Evolutionary conservation across 441 rosid species (phyloP).

Genomic region (Kokia cookei): DNA sequence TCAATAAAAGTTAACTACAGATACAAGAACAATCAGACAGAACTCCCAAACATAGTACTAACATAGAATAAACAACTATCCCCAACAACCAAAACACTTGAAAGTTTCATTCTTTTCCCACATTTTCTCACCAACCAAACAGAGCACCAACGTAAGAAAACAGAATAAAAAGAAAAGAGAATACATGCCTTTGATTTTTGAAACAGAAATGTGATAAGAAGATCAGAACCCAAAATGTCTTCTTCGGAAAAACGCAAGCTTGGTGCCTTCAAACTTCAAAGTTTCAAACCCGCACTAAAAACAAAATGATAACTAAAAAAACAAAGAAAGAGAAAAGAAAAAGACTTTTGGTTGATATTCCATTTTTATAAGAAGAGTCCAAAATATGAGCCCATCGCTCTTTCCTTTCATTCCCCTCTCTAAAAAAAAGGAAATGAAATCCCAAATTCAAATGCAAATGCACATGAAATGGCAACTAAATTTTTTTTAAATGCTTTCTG

Average conservation of each 20-base stretch:
- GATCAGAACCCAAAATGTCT: background rate
- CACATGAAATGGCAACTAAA: conserved; percentile 26
- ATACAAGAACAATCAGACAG: background rate
- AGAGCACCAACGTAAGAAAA: background rate
- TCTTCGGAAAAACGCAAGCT: background rate
- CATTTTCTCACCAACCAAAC: conserved; percentile 18
- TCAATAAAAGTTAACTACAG: conserved; percentile 26
- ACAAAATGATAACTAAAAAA: background rate
- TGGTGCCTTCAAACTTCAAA: background rate
- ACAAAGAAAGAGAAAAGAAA: background rate
- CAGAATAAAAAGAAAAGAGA: background rate
- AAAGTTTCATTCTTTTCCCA: conserved; percentile 15
- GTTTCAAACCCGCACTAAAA: conserved; percentile 5
- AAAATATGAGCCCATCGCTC: background rate
- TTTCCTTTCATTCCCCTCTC: background rate
- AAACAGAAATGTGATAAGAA: conserved; percentile 7
- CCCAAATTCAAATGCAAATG: background rate
- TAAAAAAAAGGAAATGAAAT: background rate
- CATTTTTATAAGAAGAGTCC: background rate
- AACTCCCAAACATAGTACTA: conserved; percentile 10
- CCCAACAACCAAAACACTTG: conserved; percentile 10
- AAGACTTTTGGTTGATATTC: background rate
- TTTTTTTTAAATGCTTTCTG: background rate
- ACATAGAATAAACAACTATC: background rate
- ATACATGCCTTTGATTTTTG: conserved; percentile 11